These are phyloP conservation scores for Oryza longistaminata DNA, from an alignment of 176 grass and related monocot species.

Conservation along the genomic window DNA sequence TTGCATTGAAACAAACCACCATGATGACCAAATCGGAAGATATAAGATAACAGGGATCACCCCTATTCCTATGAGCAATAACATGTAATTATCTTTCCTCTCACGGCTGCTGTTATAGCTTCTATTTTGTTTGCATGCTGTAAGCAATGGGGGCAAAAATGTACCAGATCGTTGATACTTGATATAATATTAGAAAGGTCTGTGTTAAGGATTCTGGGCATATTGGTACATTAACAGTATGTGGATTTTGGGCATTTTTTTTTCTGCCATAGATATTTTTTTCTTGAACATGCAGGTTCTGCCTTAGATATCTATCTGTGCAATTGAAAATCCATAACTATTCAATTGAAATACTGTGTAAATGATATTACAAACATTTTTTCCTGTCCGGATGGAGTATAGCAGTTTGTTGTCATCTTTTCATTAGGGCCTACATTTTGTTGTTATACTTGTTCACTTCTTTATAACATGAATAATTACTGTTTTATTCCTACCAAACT, in stretches of 20 bases:
- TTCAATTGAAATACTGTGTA: neutral
- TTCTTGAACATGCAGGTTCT: too few relatives aligned
- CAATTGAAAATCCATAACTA: neutral
- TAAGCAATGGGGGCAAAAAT: neutral
- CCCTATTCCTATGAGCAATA: slow-evolving; percentile 45
- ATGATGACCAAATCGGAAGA: slow-evolving; percentile 46
- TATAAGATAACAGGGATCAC: slow-evolving; percentile 80
- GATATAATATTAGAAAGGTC: neutral
- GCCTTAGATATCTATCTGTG: too few relatives aligned
- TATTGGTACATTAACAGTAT: slow-evolving; percentile 4
- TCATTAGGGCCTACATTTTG: too few relatives aligned
- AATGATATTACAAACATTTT: neutral
- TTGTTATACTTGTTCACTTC: neutral
- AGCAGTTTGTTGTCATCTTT: too few relatives aligned
- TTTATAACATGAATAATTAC: neutral
- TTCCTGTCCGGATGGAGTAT: too few relatives aligned
- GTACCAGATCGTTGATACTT: neutral
- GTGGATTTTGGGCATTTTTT: neutral
- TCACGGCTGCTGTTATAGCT: neutral
- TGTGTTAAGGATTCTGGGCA: neutral
- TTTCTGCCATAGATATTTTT: neutral
- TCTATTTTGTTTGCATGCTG: neutral
- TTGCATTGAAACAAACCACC: slow-evolving; percentile 58
- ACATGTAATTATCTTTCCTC: slow-evolving; percentile 49
- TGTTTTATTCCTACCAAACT: neutral